Base-by-base conservation (phyloP, 1,284 basidiomycete genomes). In the Cutaneotrichosporon dermatis region DNA sequence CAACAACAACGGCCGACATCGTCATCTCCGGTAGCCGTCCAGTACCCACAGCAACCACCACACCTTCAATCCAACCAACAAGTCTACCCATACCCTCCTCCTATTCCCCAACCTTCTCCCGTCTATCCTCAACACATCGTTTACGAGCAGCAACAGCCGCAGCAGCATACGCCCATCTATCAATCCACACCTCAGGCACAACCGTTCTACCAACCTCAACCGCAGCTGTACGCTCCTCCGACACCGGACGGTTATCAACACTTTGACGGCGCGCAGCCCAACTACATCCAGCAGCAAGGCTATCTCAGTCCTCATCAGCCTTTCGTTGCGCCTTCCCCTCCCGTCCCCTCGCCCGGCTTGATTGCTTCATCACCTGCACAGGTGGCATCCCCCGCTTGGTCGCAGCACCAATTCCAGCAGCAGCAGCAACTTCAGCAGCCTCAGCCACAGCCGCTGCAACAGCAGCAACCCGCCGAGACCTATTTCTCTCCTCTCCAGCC, bases 341-440 rank as follows among this genome's bases (percentile, higher is more conserved):
- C 37, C 10, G 11, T 36, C 37, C 45, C 51, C 1, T 42, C 43
- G 5, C 45, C 54, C 4, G 25, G 16, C n/a, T 25, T 25, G 25
- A 51, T 33, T 40, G n/a, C 57, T 2, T 42, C 59, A 33, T 35
- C 54, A 7, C 35, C 3, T 25, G 25, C 25, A 33, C 15, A 9
- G 7, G n/a, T 46, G 9, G 34, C 54, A 8, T 42, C 54, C 7
- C 43, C 45, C 5, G 39, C 36, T 44, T 53, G 46, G 54, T 50
- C 45, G n/a, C 57, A 54, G 25, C 51, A 52, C 10, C 56, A 39
- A 33, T 37, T 33, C 36, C 44, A 39, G 9, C 46, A 34, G 13
- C 55, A 56, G 15, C 55, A 44, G 13, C 60, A 54, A 39, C 36
- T 44, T 41, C 52, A 45, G 12, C 48, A 48, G n/a, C 58, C 43